These are phyloP conservation scores for Tubosaeta sp. DNA, from an alignment of 768 basidiomycete species.

Conservation along the genomic window DNA sequence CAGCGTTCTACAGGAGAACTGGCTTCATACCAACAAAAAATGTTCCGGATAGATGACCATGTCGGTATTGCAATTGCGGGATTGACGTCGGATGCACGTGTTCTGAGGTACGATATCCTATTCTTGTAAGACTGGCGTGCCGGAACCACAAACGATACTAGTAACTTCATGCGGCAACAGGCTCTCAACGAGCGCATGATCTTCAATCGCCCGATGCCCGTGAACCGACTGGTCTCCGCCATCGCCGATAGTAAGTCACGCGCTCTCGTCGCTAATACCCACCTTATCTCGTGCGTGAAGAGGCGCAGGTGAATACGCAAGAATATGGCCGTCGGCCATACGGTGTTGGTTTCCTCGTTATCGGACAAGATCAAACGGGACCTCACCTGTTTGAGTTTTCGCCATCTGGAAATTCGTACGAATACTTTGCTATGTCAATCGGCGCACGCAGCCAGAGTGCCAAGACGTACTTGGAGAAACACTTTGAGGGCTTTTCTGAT, in stretches of 20 bases:
- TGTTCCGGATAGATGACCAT: constrained; percentile 99
- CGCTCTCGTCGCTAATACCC: neutral
- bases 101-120: constrained; percentile 62
- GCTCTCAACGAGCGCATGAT: constrained; percentile 94
- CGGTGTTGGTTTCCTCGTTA: constrained; percentile 97
- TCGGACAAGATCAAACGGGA: constrained; percentile 93
- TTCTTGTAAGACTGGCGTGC: neutral
- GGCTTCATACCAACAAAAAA: constrained; percentile 99
- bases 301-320: constrained; percentile 98
- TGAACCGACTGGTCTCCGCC: constrained; percentile 86
- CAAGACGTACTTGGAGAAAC: constrained; percentile 96
- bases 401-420: constrained; percentile 94
- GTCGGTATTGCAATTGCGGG: constrained; percentile 99
- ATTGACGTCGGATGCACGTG: constrained; percentile 97
- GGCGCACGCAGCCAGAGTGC: constrained; percentile 97
- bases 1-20: constrained; percentile 97
- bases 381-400: constrained; percentile 99
- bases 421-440: constrained; percentile 98
- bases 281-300: constrained; percentile 37
- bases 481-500: constrained; percentile 83
- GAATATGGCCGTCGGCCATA: constrained; percentile 97
- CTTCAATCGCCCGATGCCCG: constrained; percentile 92
- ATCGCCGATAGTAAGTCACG: constrained; percentile 86
- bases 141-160: constrained; percentile 29
- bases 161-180: constrained; percentile 99